phyloP scores from a whole-genome alignment of 2,329 filamentous ascomycete species.

The Xenosphaeropsis pyriputrescens region DNA sequence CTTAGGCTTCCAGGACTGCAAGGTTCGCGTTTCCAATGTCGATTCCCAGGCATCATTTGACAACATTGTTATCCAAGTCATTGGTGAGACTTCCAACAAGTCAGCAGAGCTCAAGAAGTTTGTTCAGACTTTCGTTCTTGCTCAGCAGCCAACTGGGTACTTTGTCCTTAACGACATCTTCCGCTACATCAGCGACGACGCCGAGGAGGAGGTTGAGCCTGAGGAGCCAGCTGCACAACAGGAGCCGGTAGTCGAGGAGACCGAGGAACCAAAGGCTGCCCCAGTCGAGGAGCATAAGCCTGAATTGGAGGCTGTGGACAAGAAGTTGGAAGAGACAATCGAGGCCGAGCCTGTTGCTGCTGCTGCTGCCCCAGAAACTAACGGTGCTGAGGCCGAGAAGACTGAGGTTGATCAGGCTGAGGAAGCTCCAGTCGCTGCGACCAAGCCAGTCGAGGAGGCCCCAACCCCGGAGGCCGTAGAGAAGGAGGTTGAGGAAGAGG shows the following conservation, averaged over 20 bases:
- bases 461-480: slow-evolving; percentile 13
- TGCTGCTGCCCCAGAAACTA: slow-evolving; percentile 24
- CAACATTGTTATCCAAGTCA: slow-evolving; percentile 95
- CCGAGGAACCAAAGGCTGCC: slow-evolving; percentile 18
- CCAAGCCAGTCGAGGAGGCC: slow-evolving; percentile 19
- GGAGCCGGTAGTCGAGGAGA: slow-evolving; percentile 13
- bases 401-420: slow-evolving; percentile 24
- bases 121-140: slow-evolving; percentile 93
- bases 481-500: slow-evolving; percentile 30
- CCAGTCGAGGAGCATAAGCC: slow-evolving; percentile 18
- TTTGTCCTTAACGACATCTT: slow-evolving; percentile 98
- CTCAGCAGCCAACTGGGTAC: slow-evolving; percentile 90
- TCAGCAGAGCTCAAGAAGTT: slow-evolving; percentile 86
- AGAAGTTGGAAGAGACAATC: slow-evolving; percentile 58
- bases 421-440: slow-evolving; percentile 8
- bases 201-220: slow-evolving; percentile 46
- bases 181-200: slow-evolving; percentile 77
- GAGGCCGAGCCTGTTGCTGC: slow-evolving; percentile 20
- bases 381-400: slow-evolving; percentile 24
- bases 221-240: slow-evolving; percentile 5
- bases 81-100: slow-evolving; percentile 95
- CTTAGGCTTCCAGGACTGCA: slow-evolving; percentile 92
- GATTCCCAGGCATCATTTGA: slow-evolving; percentile 87
- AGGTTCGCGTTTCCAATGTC: slow-evolving; percentile 95
- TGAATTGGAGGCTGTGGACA: slow-evolving; percentile 41